Evolutionary conservation across 2,329 filamentous ascomycete species (phyloP), one percentile per base, ranked within the genome.

Genomic region (Cyphellophora attinorum): DNA sequence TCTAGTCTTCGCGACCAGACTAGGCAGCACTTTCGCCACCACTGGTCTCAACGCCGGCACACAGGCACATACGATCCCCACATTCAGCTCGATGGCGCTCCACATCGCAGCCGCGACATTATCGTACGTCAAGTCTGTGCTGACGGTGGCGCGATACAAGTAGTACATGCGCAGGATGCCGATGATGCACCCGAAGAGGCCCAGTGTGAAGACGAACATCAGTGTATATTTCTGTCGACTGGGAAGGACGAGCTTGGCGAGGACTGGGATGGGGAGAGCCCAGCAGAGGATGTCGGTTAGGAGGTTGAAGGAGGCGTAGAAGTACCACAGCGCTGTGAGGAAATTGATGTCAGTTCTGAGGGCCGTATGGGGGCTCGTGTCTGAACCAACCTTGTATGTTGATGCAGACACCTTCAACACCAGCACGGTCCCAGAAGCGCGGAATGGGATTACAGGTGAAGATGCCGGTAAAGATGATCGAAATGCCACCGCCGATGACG

Each of bases 251-350:
- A 70, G 50, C 11, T 55, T 52, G 43, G 62, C 53, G 6, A 70
- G 58, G 3, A 62, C 64, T 14, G 58, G 59, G 29, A 73, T 62
- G 2, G 70, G 71, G 3, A 76, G 54, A 0, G 67, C 49, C 21
- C 71, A 68, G 12, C 70, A 63, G 10, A 69, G 49, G 28, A 79
- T 63, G 51, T 79, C 73, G 5, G 72, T 76, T 27, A 69, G 47
- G 31, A 76, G 76, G 52, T 77, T 78, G 42, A 76, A 63, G 18
- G 72, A 66, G 2, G 74, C 72, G 19, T 74, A 62, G 21, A 62
- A 62, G 19, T 72, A 60, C 17, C 74, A 61, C 32, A 73, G 68
- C 1, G 58, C 55, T 2, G 67, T 61, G 40, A 76, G 57, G n/a
- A n/a, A n/a, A n/a, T n/a, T n/a, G n/a, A n/a, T n/a, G n/a, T n/a